Base-by-base conservation (phyloP, 2,329 filamentous ascomycete species). In the Trichophyton simii region DNA sequence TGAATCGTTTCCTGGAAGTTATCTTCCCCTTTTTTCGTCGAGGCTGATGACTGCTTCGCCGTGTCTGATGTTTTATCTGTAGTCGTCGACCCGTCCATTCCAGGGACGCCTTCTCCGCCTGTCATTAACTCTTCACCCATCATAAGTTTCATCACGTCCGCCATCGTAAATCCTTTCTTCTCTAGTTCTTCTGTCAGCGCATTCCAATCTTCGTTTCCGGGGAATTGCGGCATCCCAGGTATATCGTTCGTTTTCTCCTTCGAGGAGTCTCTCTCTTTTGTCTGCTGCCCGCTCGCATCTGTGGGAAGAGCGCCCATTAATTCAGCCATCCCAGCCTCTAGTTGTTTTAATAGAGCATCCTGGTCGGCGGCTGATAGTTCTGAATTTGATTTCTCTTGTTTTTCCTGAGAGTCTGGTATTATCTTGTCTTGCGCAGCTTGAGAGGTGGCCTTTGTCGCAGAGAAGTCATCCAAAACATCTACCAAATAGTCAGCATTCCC, bases 391-490 rank as follows among this genome's bases (percentile, higher is more conserved):
- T 31, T 18, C 22, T 6, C 28, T 52, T 57, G 48, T 11, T 38
- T 20, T 44, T 54, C 13, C 54, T 13, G 13, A 25, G 18, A 15
- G 5, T 48, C 55, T 52, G 57, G 31, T 13, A 34, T 31, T 61
- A 34, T n/a, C 13, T 25, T 36, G 7, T 46, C 44, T 9, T 59
- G 22, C 34, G 42, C 13, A 18, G 15, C 11, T 48, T 50, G 58
- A 1, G 58, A 50, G 11, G 58, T n/a, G 2, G 34, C 52, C 25
- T 59, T 59, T 15, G 41, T n/a, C 25, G 87, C 76, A 48, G 87
- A 86, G 76, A 99, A 99, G 66, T 96, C 88, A 71, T 96, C 90
- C 28, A 99, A 85, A 74, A 97, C 87, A 68, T 97, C 92, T 92
- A 66, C 50, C 15, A 44, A 31, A 31, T n/a, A 13, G 11, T 25